Conservation (phyloP, 164 flowering plant genomes). For the Brasenia schreberi region DNA sequence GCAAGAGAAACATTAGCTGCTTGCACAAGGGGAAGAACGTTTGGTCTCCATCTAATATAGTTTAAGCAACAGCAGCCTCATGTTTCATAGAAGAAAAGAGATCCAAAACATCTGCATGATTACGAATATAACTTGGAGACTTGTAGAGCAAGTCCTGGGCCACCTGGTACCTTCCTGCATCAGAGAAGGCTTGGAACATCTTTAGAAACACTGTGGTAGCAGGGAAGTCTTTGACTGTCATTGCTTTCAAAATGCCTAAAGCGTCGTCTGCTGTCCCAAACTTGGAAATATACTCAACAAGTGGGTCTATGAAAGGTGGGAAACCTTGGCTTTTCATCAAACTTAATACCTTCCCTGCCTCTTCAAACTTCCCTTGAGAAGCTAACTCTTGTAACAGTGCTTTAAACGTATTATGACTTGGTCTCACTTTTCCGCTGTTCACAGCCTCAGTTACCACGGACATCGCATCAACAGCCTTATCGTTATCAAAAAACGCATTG, state of each 20-base stretch:
- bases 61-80: conserved; percentile 6
- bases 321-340: conserved; percentile 63
- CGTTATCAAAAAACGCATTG: conserved; percentile 29
- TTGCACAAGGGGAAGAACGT: no score
- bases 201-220: conserved; percentile 38
- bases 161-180: conserved; percentile 39
- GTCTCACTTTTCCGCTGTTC: conserved; percentile 24
- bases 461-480: conserved; percentile 37
- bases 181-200: conserved; percentile 50
- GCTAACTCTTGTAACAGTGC: conserved; percentile 32
- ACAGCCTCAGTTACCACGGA: conserved; percentile 30
- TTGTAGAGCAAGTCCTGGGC: conserved; percentile 58
- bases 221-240: conserved; percentile 48
- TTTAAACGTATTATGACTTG: conserved; percentile 51
- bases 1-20: no score
- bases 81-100: conserved; percentile 38
- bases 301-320: conserved; percentile 59
- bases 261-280: conserved; percentile 61
- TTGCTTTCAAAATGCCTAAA: conserved; percentile 29
- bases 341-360: conserved; percentile 36
- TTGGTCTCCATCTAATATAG: not conserved
- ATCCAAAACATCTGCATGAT: conserved; percentile 66
- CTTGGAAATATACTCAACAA: conserved; percentile 37
- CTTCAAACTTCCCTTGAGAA: conserved; percentile 33
- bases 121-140: conserved; percentile 47